Evolutionary conservation across 2,329 filamentous ascomycete genomes (phyloP), one percentile per base, ranked within the genome.

Genomic region (Penicillium polonicum): DNA sequence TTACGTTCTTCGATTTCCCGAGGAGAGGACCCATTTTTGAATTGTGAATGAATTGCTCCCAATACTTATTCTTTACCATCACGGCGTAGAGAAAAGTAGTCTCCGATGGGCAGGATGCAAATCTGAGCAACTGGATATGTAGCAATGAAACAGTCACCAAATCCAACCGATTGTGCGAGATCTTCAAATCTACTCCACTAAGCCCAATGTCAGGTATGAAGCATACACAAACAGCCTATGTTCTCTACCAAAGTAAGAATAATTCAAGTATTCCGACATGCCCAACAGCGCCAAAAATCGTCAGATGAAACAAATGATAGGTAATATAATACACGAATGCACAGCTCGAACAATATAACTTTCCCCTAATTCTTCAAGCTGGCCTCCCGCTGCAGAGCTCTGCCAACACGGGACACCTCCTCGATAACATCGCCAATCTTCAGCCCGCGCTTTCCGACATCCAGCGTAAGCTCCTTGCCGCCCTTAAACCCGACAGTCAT

Each of bases 401-500:
- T 85, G 50, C 92, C 96, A 78, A 97, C 91, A 69, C 94, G 83
- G 74, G 97, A 90, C 44, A 96, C 87, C 76, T 97, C 92, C 74
- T 92, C 90, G 57, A 93, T 83, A 21, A 97, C 85, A 69, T 92
- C 89, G 72, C 90, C 90, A 72, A 97, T 92, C 66, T 87, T 89
- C 77, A 92, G 80, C 71, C 87, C 88, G 68, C 90, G 81, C 74
- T 88, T 89, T 66, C 90, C 87, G 65, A 91, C 83, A 72, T 96
- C 87, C 39, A 97, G 83, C 35, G 86, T 85, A 79, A 97, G 85
- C 70, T 95, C 88, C 79, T 93, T 96, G 68, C 94, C 94, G 72
- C 97, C 94, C 82, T 96, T 97, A 77, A 97, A 97, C 69, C 92
- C 95, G 66, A 99, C 78, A 41, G 80, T 81, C 55, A 99, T 77